A percentile compares a stretch with the other conserved stretches of the same genome.
Conservation (phyloP, 129 eudicot species). For the Artemisia annua region DNA sequence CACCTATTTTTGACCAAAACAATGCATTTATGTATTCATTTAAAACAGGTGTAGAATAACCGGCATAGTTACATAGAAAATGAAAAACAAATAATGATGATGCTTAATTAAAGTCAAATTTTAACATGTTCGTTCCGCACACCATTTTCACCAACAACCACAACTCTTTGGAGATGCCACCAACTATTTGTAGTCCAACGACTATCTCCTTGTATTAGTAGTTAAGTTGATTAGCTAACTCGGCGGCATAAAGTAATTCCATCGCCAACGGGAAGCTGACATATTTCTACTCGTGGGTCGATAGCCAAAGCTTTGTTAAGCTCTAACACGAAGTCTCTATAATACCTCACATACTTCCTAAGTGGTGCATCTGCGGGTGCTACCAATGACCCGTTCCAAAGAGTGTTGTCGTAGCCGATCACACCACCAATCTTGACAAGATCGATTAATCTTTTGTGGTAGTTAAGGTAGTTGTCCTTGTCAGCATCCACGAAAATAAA, state of each 20-base stretch:
- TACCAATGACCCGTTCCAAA: constrained; percentile 5
- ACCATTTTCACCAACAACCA: background rate
- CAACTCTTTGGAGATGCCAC: background rate
- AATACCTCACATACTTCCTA: constrained; percentile 7
- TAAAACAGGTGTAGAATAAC: background rate
- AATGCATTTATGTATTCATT: too few species aligned
- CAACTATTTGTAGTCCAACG: background rate
- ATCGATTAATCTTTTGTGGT: constrained; percentile 3
- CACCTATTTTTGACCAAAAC: too few species aligned
- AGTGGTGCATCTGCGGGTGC: constrained; percentile 12
- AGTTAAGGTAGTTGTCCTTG: constrained; percentile 9
- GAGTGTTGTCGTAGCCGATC: constrained; percentile 1
- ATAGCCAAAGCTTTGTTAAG: constrained; percentile 3
- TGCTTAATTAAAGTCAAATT: too few species aligned
- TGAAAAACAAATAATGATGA: background rate
- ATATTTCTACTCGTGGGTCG: background rate
- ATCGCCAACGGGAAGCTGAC: constrained; percentile 7
- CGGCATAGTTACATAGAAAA: background rate
- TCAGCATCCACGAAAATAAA: constrained; percentile 7
- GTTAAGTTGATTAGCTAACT: background rate
- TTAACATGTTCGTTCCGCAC: too few species aligned
- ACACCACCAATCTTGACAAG: constrained; percentile 11
- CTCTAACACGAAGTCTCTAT: constrained; percentile 5
- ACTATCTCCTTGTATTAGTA: background rate
- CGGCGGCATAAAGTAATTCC: constrained; percentile 1